phyloP scores from a whole-genome alignment of 163 green algal genomes.

The Volvox carteri region DNA sequence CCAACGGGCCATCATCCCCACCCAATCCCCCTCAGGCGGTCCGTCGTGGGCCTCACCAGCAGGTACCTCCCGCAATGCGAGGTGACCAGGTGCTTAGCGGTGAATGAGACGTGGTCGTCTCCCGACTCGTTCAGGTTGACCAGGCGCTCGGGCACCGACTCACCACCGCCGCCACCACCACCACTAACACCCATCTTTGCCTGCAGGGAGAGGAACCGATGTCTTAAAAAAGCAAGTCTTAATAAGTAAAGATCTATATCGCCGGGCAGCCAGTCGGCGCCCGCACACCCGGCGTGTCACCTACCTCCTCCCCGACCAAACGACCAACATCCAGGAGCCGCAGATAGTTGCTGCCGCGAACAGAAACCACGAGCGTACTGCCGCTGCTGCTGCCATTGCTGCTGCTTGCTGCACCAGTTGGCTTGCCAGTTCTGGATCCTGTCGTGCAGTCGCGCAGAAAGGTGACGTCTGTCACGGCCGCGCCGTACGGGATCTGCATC shows the following conservation, averaged over 20 bases:
- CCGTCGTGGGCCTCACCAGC: not conserved
- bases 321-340: conserved; percentile 51
- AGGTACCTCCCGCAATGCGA: conserved; percentile 65
- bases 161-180: not conserved
- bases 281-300: not conserved
- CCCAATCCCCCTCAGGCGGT: too few relatives aligned
- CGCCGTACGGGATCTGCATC: conserved; percentile 55
- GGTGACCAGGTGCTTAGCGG: conserved; percentile 66
- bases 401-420: not conserved
- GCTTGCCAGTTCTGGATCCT: not conserved
- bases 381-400: not conserved
- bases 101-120: conserved; percentile 82
- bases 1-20: not conserved
- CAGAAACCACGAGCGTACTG: conserved; percentile 60
- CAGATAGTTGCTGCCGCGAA: conserved; percentile 73
- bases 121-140: conserved; percentile 62
- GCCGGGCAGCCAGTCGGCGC: not conserved
- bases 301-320: conserved; percentile 7
- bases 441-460: conserved; percentile 53
- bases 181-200: not conserved
- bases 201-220: too few relatives aligned
- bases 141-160: not conserved
- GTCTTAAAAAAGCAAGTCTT: not conserved
- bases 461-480: conserved; percentile 60
- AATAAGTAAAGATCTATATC: not conserved